Conservation (phyloP, 495 filamentous ascomycete species). For the Lepidopterella palustris region DNA sequence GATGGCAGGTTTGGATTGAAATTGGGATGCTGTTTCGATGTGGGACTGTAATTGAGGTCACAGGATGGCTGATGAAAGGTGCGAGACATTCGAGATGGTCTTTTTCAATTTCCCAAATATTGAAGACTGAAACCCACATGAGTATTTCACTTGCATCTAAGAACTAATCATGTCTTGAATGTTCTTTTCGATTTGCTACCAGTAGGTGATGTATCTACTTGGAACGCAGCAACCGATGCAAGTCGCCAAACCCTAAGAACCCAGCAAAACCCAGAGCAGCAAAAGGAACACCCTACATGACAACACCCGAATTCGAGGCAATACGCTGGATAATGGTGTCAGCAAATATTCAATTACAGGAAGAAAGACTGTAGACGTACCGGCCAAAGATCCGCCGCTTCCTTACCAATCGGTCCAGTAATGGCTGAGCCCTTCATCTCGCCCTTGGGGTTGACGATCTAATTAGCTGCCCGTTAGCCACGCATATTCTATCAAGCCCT, state of each 20-base stretch:
- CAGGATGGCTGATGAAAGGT: too few species aligned
- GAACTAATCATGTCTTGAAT: background rate
- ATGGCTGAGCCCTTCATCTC: conserved; percentile 99
- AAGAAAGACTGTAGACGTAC: conserved; percentile 47
- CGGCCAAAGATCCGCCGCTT: conserved; percentile 99
- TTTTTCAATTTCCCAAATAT: too few species aligned
- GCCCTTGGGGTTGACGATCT: conserved; percentile 99
- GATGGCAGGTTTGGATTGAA: too few species aligned
- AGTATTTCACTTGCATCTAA: too few species aligned
- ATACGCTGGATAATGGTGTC: conserved; percentile 63
- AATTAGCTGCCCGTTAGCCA: conserved; percentile 16
- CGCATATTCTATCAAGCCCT: too few species aligned
- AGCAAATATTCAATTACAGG: conserved; percentile 3
- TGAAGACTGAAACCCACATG: too few species aligned
- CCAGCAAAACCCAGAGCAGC: conserved; percentile 13
- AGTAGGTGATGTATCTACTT: background rate
- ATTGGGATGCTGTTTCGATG: too few species aligned
- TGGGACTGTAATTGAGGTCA: too few species aligned
- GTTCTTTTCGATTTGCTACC: background rate
- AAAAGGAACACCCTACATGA: conserved; percentile 70
- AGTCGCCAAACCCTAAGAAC: background rate
- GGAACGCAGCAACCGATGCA: background rate
- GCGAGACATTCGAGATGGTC: too few species aligned
- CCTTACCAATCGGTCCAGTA: conserved; percentile 98
- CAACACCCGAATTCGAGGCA: conserved; percentile 98